Evolutionary conservation across 2,329 filamentous ascomycete genomes (phyloP), one percentile per base, ranked within the genome.

Genomic region (Phoma herbarum): DNA sequence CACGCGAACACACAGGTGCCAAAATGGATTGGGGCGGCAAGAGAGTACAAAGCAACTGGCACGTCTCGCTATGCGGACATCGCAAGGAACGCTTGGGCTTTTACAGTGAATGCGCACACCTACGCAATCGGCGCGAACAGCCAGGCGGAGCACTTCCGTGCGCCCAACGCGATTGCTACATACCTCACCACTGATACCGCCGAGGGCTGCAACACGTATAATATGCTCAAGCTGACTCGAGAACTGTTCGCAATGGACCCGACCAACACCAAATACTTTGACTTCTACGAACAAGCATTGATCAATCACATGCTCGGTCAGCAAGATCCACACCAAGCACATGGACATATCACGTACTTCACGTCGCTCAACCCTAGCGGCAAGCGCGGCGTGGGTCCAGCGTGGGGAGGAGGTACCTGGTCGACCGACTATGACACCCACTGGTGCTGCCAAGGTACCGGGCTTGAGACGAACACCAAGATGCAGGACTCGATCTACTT

Each of bases 371-470:
- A 41, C 23, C 23, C 47, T 20, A 35, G 47, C 28, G 81, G 79
- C 0, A 71, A 69, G 0, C 78, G 82, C 1, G 83, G 83, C 2
- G 73, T 85, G 4, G 83, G 83, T 0, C 83, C 83, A 22, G 82
- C 81, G 0, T 73, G 65, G 83, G 83, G 83, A 8, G 82, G 83
- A 0, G 83, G 83, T 23, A 84, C 81, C 0, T 85, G 82, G 81
- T 82, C 80, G 42, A 85, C 83, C 1, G 82, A 84, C 60, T 83
- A 84, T 62, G 72, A 81, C 47, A 82, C 80, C 0, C 83, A 84
- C 68, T 85, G 83, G 83, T 85, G 83, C 67, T 85, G 83, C 52
- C 81, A 84, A 64, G 83, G 81, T 1, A 84, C 83, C 0, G 80
- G 77, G 0, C 57, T 85, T 1, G 83, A 85, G 72, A 83, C 80